Percentiles rank a stretch among this genome's conserved stretches.
These are phyloP conservation scores for Phytomonas francai DNA, from an alignment of 208 protist species.

Conservation along the genomic window DNA sequence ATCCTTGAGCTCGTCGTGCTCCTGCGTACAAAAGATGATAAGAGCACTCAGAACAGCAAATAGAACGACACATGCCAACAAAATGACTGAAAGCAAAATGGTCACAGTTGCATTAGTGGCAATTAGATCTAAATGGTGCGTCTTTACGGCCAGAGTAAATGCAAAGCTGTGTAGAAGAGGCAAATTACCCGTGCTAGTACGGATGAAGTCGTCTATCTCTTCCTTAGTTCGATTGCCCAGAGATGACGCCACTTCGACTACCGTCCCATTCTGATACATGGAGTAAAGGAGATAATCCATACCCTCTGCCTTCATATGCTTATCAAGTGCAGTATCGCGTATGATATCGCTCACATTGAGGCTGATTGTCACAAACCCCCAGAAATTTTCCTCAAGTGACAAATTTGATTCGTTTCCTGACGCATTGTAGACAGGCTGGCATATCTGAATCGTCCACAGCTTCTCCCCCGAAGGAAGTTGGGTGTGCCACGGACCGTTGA, in stretches of 20 bases:
- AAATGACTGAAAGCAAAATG: slow-evolving; percentile 24
- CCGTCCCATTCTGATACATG: not conserved
- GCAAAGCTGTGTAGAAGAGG: not conserved
- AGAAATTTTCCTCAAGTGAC: slow-evolving; percentile 30
- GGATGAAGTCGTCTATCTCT: slow-evolving; percentile 21
- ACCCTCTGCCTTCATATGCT: slow-evolving; percentile 5
- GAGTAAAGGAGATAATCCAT: slow-evolving; percentile 59
- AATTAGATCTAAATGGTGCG: not conserved
- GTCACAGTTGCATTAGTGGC: slow-evolving; percentile 10
- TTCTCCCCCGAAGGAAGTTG: slow-evolving; percentile 6
- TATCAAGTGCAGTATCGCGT: slow-evolving; percentile 14
- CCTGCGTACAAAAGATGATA: slow-evolving; percentile 30
- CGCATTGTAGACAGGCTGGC: slow-evolving; percentile 39
- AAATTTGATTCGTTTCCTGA: not conserved
- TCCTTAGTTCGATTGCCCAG: slow-evolving; percentile 8
- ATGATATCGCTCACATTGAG: slow-evolving; percentile 39
- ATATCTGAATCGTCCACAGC: slow-evolving; percentile 33
- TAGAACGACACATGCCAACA: slow-evolving; percentile 18
- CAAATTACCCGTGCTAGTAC: not conserved
- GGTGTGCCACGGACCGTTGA: slow-evolving; percentile 23
- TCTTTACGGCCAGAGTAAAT: slow-evolving; percentile 1
- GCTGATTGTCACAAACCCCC: slow-evolving; percentile 44
- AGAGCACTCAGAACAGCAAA: slow-evolving; percentile 21
- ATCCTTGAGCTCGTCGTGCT: slow-evolving; percentile 45
- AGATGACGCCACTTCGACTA: slow-evolving; percentile 20